Conservation (phyloP, 1,284 basidiomycete species). For the Vanrija pseudolonga region DNA sequence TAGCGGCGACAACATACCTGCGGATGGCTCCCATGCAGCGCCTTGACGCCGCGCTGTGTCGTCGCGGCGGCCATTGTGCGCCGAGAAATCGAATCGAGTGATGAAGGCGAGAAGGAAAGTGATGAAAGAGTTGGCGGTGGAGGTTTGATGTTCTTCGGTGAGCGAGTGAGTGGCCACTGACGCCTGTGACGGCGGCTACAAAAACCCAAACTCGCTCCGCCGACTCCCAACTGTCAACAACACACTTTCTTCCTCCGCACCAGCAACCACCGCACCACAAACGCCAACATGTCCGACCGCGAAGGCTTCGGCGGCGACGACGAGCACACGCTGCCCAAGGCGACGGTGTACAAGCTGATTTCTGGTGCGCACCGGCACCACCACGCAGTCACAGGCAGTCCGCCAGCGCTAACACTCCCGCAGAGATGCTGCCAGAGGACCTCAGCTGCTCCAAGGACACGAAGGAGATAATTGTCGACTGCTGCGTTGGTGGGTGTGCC, state of each 20-base stretch:
- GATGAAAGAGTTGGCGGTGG: background rate
- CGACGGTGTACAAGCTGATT: conserved; percentile 96
- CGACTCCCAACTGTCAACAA: background rate
- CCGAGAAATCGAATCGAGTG: too few relatives aligned
- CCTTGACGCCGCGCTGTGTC: conserved; percentile 21
- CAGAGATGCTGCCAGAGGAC: conserved; percentile 85
- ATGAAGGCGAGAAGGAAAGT: background rate
- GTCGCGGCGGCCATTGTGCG: conserved; percentile 8
- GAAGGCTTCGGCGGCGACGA: conserved; percentile 61
- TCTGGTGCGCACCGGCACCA: conserved; percentile 63
- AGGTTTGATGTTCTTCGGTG: background rate
- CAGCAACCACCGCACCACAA: background rate
- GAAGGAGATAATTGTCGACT: conserved; percentile 92
- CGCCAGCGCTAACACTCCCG: background rate
- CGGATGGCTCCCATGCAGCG: conserved; percentile 91
- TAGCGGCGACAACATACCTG: conserved; percentile 56
- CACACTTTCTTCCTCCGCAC: too few relatives aligned
- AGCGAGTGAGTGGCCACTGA: too few relatives aligned
- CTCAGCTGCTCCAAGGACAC: conserved; percentile 93
- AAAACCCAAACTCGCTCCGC: background rate
- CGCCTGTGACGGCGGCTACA: background rate
- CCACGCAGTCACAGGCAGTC: too few relatives aligned
- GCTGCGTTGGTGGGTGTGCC: conserved; percentile 79
- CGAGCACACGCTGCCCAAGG: conserved; percentile 91
- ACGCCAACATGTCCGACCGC: conserved; percentile 38